Conservation (phyloP, 1,139 yeast species). For the Lodderomyces beijingensis region DNA sequence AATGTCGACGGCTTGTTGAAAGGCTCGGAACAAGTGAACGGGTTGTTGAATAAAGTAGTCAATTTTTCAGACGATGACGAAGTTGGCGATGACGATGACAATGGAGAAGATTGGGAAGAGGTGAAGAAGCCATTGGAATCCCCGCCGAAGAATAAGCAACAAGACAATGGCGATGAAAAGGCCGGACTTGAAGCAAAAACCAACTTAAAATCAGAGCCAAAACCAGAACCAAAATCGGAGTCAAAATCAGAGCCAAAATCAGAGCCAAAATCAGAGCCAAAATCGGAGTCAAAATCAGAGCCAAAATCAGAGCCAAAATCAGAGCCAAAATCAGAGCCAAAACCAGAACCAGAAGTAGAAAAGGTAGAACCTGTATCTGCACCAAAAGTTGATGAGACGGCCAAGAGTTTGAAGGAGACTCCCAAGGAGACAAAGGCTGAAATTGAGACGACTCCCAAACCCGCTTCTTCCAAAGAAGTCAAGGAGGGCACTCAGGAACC, state of each 20-base stretch:
- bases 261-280: too few relatives aligned
- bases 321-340: slow-evolving; percentile 11
- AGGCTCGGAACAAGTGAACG: slow-evolving; percentile 33
- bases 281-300: too few relatives aligned
- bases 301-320: too few relatives aligned
- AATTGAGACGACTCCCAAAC: too few relatives aligned
- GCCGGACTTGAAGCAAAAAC: slow-evolving; percentile 12
- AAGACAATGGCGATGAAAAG: slow-evolving; percentile 14
- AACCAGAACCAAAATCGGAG: too few relatives aligned
- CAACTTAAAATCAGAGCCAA: too few relatives aligned
- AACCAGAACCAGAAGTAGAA: slow-evolving; percentile 12
- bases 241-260: too few relatives aligned
- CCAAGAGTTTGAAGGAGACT: not conserved
- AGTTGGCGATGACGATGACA: slow-evolving; percentile 36
- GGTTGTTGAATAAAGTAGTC: slow-evolving; percentile 35
- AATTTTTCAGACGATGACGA: slow-evolving; percentile 39
- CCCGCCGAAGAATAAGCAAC: slow-evolving; percentile 9
- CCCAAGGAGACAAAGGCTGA: slow-evolving; percentile 1
- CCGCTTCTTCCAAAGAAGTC: too few relatives aligned
- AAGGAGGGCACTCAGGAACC: too few relatives aligned
- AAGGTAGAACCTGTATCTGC: too few relatives aligned
- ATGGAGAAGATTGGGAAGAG: slow-evolving; percentile 47
- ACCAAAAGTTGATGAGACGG: slow-evolving; percentile 4
- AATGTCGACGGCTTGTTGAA: slow-evolving; percentile 41
- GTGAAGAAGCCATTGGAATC: slow-evolving; percentile 25